These are phyloP conservation scores for Saccharomycopsis fermentans DNA, from an alignment of 805 yeast species.

Conservation along the genomic window DNA sequence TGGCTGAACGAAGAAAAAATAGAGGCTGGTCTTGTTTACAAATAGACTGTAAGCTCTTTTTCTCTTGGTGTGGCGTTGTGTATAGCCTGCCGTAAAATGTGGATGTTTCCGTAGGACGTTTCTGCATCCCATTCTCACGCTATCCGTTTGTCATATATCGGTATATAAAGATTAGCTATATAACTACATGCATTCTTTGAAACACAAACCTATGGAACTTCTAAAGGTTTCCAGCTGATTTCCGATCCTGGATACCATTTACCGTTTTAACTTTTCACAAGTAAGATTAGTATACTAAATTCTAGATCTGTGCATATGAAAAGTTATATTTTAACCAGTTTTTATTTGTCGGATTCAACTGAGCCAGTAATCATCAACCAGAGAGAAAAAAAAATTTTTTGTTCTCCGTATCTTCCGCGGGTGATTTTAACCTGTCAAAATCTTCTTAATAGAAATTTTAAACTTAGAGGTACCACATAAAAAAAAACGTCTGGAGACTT, in stretches of 20 bases:
- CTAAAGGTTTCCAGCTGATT: no score
- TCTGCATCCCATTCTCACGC: no score
- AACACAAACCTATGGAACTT: no score
- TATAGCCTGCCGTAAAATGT: no score
- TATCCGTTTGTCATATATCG: no score
- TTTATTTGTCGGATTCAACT: not conserved
- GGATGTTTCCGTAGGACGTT: no score
- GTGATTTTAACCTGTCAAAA: conserved; percentile 1
- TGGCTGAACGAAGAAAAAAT: conserved; percentile 80
- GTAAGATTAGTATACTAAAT: no score
- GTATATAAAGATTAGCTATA: no score
- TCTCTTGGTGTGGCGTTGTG: no score
- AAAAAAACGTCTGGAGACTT: conserved; percentile 1
- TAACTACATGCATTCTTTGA: no score
- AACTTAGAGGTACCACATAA: not conserved
- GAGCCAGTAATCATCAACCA: not conserved
- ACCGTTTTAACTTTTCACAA: no score
- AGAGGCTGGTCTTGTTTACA: conserved; percentile 53
- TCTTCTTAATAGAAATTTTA: not conserved
- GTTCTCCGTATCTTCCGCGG: not conserved
- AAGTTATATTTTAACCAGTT: not conserved
- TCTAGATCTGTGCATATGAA: not conserved
- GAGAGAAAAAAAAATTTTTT: not conserved
- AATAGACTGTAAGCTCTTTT: not conserved
- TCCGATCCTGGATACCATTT: no score